Conservation (phyloP, 306 rosid species). For the Erythrophleum fordii region DNA sequence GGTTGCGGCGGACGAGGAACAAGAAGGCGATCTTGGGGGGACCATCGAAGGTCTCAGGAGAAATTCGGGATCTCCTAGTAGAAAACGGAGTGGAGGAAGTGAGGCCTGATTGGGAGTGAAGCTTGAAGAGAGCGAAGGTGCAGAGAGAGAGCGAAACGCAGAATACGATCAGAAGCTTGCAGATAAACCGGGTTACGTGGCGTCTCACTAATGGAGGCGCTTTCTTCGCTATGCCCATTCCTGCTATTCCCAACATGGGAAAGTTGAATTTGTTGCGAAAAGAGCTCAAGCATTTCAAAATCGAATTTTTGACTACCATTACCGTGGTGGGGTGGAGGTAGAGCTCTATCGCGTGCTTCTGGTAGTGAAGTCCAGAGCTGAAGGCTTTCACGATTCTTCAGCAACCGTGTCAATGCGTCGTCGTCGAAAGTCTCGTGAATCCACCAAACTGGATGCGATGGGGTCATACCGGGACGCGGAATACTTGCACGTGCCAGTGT, state of each 20-base stretch:
- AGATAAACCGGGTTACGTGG: conserved; percentile 53
- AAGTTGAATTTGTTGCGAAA: conserved; percentile 23
- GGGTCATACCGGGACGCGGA: neutral
- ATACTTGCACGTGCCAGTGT: neutral
- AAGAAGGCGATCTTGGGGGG: conserved; percentile 87
- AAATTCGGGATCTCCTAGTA: conserved; percentile 43
- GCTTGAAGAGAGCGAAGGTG: conserved; percentile 58
- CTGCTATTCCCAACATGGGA: conserved; percentile 29
- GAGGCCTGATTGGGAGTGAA: conserved; percentile 51
- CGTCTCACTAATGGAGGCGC: conserved; percentile 48
- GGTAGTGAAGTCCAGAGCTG: neutral
- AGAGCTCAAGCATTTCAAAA: neutral
- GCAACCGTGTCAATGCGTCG: neutral
- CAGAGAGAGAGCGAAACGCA: conserved; percentile 57
- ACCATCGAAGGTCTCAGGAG: conserved; percentile 49
- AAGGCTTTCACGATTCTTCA: neutral
- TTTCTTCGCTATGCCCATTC: conserved; percentile 51
- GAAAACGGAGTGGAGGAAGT: conserved; percentile 30
- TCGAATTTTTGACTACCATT: neutral
- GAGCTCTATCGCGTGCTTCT: neutral
- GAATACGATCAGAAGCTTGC: conserved; percentile 63
- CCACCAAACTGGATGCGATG: neutral
- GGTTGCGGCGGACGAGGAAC: conserved; percentile 76
- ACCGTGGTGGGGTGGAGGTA: neutral
- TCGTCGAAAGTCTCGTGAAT: neutral